Percentiles rank a stretch among this genome's conserved stretches.
These are phyloP conservation scores for Brettanomyces sp. DNA, from an alignment of 805 yeast genomes.

Conservation along the genomic window DNA sequence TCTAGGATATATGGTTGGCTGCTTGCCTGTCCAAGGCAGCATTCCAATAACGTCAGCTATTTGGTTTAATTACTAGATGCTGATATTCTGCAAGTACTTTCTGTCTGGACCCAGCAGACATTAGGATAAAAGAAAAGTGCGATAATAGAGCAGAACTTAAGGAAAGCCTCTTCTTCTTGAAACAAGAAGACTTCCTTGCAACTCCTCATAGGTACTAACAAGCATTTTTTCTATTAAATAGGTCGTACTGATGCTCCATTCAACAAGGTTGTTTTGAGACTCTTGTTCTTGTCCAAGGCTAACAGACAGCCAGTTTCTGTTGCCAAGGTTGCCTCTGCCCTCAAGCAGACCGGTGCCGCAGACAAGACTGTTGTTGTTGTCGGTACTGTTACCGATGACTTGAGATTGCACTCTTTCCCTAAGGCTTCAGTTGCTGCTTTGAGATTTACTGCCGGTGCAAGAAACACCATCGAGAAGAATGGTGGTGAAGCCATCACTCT, in stretches of 20 bases:
- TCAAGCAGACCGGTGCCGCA: slow-evolving; percentile 73
- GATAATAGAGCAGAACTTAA: slow-evolving; percentile 41
- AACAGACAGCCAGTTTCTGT: slow-evolving; percentile 99
- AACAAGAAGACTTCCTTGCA: slow-evolving; percentile 4
- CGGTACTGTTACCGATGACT: slow-evolving; percentile 98
- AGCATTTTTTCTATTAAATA: slow-evolving; percentile 15
- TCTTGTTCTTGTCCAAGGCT: slow-evolving; percentile 94
- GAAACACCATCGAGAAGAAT: slow-evolving; percentile 91
- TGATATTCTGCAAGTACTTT: slow-evolving; percentile 23
- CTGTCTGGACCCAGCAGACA: neutral
- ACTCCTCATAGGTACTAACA: slow-evolving; percentile 21
- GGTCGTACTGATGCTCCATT: slow-evolving; percentile 99
- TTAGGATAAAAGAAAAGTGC: slow-evolving; percentile 18
- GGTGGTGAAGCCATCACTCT: slow-evolving; percentile 99
- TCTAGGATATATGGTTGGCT: too few relatives aligned
- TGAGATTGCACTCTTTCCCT: slow-evolving; percentile 90
- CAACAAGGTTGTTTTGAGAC: slow-evolving; percentile 93
- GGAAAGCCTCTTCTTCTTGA: slow-evolving; percentile 9
- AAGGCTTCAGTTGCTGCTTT: slow-evolving; percentile 98
- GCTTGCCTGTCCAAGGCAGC: neutral
- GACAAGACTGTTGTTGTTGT: slow-evolving; percentile 94
- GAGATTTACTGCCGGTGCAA: slow-evolving; percentile 98
- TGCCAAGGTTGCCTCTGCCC: slow-evolving; percentile 80
- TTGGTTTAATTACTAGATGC: slow-evolving; percentile 2
- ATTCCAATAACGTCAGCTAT: neutral